phyloP scores from a whole-genome alignment of 2,329 filamentous ascomycete genomes.

The Zalaria sp. region DNA sequence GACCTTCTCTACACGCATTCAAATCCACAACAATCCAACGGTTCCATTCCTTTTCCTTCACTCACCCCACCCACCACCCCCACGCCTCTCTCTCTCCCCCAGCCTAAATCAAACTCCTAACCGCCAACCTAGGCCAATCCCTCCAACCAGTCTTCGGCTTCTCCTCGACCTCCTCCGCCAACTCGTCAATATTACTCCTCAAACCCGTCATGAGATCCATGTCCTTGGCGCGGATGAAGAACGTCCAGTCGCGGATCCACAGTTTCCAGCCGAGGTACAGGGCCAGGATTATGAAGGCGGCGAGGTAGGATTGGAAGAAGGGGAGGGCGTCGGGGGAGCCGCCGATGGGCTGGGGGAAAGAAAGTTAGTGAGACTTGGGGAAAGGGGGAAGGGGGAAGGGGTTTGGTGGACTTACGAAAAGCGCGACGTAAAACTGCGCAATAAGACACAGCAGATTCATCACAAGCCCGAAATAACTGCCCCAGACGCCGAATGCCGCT shows the following conservation, averaged over 20 bases:
- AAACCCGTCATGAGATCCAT: conserved; percentile 11
- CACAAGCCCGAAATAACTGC: conserved; percentile 45
- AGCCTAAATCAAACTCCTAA: neutral
- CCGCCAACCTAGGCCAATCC: neutral
- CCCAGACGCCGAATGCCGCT: conserved; percentile 42
- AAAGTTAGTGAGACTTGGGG: neutral
- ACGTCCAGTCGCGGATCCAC: conserved; percentile 7
- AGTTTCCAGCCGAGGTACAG: conserved; percentile 11
- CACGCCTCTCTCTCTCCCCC: too few relatives aligned
- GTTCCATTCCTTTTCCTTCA: too few relatives aligned
- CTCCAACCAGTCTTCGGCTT: neutral
- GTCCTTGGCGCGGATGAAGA: conserved; percentile 8
- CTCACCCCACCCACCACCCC: too few relatives aligned
- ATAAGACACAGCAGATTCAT: conserved; percentile 40
- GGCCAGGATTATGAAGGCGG: conserved; percentile 9
- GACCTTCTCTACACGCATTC: too few relatives aligned
- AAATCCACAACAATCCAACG: too few relatives aligned
- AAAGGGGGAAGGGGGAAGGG: neutral
- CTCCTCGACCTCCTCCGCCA: neutral
- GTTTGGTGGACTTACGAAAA: conserved; percentile 3
- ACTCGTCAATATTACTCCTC: conserved; percentile 3
- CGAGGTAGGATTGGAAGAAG: conserved; percentile 12
- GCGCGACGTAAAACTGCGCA: conserved; percentile 23
- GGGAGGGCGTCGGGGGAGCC: conserved; percentile 3
- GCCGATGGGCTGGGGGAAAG: conserved; percentile 3